Conservation (phyloP, 2,329 filamentous ascomycete genomes). For the Lasiodiplodia theobromae region DNA sequence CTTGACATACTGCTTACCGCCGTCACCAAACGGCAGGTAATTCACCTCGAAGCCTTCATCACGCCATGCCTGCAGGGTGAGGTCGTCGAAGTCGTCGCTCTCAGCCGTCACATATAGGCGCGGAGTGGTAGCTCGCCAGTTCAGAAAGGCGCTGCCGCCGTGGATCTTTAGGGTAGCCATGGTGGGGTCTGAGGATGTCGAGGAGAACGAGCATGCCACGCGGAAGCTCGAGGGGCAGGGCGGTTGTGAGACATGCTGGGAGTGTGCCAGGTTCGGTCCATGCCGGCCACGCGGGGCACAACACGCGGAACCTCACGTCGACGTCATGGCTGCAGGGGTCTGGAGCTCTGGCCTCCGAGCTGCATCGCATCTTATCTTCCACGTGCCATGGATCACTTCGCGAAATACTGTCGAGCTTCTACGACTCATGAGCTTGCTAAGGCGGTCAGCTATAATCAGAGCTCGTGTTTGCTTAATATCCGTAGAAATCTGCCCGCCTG, state of each 20-base stretch:
- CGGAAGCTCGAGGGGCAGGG: neutral
- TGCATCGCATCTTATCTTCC: neutral
- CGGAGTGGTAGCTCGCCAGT: conserved; percentile 51
- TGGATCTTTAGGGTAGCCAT: conserved; percentile 27
- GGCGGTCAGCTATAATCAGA: no score
- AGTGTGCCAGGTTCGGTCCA: conserved; percentile 17
- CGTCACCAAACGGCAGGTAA: conserved; percentile 62
- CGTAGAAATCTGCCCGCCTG: no score
- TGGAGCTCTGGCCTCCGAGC: conserved; percentile 15
- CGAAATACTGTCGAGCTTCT: no score
- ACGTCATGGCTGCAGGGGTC: conserved; percentile 22
- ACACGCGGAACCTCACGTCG: neutral
- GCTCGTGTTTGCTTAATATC: no score
- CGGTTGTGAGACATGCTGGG: conserved; percentile 14
- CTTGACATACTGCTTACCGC: conserved; percentile 56
- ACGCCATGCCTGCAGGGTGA: conserved; percentile 61
- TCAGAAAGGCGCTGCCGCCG: conserved; percentile 40
- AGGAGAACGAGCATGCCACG: neutral
- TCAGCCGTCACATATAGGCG: conserved; percentile 60
- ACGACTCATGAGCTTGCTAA: no score
- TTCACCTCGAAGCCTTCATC: conserved; percentile 67
- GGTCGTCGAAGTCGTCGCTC: conserved; percentile 63
- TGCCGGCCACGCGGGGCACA: conserved; percentile 15
- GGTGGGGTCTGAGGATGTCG: conserved; percentile 13
- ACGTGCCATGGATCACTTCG: neutral